phyloP scores from a whole-genome alignment of 2,329 filamentous ascomycete genomes.

The Claviceps sp. region DNA sequence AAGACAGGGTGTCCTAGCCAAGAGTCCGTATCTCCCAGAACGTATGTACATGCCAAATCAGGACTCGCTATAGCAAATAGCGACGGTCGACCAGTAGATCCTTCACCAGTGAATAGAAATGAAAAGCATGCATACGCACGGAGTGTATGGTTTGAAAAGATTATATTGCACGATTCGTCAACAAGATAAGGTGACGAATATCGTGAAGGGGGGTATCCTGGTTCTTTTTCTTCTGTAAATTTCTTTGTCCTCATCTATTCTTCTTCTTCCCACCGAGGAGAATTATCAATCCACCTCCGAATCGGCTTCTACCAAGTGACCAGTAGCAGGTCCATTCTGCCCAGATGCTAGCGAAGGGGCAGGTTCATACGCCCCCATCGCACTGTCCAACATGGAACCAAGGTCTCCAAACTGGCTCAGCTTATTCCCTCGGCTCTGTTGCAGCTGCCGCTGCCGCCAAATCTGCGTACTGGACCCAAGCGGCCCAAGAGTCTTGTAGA shows the following conservation, averaged over 20 bases:
- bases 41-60: too few relatives aligned
- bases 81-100: too few relatives aligned
- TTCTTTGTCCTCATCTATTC: background rate
- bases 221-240: background rate
- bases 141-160: too few relatives aligned
- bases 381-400: conserved; percentile 29
- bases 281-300: conserved; percentile 20
- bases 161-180: too few relatives aligned
- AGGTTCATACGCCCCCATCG: conserved; percentile 16
- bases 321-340: conserved; percentile 7
- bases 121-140: too few relatives aligned
- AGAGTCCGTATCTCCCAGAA: too few relatives aligned
- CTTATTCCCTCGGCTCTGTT: conserved; percentile 16
- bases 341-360: conserved; percentile 4
- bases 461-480: conserved; percentile 32
- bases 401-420: conserved; percentile 33
- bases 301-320: conserved; percentile 21
- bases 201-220: conserved; percentile 6
- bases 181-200: background rate
- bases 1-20: too few relatives aligned
- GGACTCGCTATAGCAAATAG: too few relatives aligned
- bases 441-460: conserved; percentile 22
- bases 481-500: conserved; percentile 28
- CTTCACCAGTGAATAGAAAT: too few relatives aligned
- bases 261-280: background rate